Evolutionary conservation across 1,284 basidiomycete genomes (phyloP).

Genomic region (Cystobasidium slooffiae): DNA sequence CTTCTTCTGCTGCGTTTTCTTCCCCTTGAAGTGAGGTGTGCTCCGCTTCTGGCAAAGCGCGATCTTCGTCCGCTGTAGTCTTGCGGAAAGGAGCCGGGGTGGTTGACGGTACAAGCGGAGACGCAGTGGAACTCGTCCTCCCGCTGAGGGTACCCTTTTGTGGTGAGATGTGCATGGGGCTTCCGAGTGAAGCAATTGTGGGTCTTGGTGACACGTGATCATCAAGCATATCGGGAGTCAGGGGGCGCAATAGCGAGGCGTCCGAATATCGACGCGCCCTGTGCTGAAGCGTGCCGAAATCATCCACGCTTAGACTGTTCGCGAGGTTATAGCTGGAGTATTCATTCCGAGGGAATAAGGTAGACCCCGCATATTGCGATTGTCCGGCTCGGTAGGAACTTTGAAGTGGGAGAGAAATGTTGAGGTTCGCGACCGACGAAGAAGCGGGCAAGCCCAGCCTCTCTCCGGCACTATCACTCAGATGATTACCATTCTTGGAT

Average conservation of each 20-base stretch:
- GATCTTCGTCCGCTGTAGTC: conserved; percentile 40
- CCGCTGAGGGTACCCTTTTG: not conserved
- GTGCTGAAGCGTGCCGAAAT: conserved; percentile 33
- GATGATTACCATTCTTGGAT: conserved; percentile 8
- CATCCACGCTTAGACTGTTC: conserved; percentile 52
- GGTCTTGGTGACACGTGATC: conserved; percentile 24
- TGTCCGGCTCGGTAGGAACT: conserved; percentile 61
- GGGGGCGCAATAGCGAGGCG: conserved; percentile 50
- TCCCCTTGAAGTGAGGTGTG: not conserved
- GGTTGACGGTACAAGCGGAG: conserved; percentile 7
- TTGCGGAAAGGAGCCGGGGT: conserved; percentile 44
- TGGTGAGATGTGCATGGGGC: conserved; percentile 10
- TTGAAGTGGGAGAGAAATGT: conserved; percentile 57
- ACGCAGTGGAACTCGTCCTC: conserved; percentile 7
- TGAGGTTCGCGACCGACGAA: conserved; percentile 45
- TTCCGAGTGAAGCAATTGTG: conserved; percentile 4
- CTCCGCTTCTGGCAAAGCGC: conserved; percentile 18
- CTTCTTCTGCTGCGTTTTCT: not conserved
- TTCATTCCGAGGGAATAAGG: conserved; percentile 69
- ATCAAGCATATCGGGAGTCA: conserved; percentile 50
- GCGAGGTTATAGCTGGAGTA: conserved; percentile 59
- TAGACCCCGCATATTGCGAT: conserved; percentile 84
- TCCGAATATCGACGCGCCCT: conserved; percentile 45
- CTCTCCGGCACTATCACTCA: conserved; percentile 11
- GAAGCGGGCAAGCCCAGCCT: conserved; percentile 12